Evolutionary conservation across 768 basidiomycete species (phyloP), one percentile per base, ranked within the genome.

Genomic region (Pisolithus tinctorius): DNA sequence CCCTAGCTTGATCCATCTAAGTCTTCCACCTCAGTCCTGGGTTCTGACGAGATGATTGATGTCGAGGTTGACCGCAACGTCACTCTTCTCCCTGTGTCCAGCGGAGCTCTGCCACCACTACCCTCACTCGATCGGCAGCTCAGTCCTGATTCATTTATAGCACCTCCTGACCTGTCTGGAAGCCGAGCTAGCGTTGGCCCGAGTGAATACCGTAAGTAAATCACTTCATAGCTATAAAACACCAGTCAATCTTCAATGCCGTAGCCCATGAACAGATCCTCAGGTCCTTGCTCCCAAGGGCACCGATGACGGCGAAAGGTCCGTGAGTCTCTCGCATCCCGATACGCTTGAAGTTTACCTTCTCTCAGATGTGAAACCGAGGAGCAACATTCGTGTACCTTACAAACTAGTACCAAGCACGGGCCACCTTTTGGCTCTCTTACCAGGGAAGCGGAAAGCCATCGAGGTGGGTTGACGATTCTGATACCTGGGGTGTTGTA

Each of bases 31-130:
- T 66, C 78, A 11, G 70, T 65, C 11, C 55, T 70, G 0, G 79
- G 77, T 6, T 78, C 74, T 29, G 74, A 79, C 53, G 79, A 80
- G 52, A 61, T 79, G 11, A 59, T 79, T 38, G 77, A 79, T 50
- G 63, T 78, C 17, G 76, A 78, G 49, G 69, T 79, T 10, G 72
- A 77, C 49, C 70, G 74, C 14, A 65, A 69, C 38, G 72, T 67
- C 1, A 65, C 68, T 45, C 59, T 79, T 3, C 65, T 71, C n/a
- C 66, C 70, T 4, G 57, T 58, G 17, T 55, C 58, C 0, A 56
- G 55, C 30, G 54, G 62, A 27, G 55, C 50, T 44, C 51, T 61
- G 26, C 58, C 56, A 37, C 48, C 58, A 3, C 46, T 69, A 1
- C 65, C 66, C 13, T 53, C 66, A 25, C 62, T 67, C 42, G 67